Evolutionary conservation across 2,329 filamentous ascomycete species (phyloP).

Genomic region (Lecanoromycetidae sp.): DNA sequence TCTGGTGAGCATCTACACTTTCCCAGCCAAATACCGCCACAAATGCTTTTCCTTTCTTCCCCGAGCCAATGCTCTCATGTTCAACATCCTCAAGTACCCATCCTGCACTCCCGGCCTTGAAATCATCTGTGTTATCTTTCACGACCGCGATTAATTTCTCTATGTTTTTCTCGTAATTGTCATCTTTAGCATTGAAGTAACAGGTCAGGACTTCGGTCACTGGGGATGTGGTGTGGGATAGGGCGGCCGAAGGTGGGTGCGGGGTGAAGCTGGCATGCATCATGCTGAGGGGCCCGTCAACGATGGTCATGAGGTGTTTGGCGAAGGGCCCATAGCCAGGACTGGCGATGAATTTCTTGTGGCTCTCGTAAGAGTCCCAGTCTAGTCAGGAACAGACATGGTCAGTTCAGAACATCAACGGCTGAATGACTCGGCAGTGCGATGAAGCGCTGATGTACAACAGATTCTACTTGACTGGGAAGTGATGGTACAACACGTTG

Average conservation of each 20-base stretch:
- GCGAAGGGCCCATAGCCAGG: slow-evolving; percentile 19
- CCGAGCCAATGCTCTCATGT: slow-evolving; percentile 23
- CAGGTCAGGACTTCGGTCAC: slow-evolving; percentile 20
- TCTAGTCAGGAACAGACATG: slow-evolving; percentile 7
- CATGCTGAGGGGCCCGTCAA: slow-evolving; percentile 13
- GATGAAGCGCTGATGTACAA: too few relatives aligned
- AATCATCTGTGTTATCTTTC: slow-evolving; percentile 17
- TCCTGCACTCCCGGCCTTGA: slow-evolving; percentile 17
- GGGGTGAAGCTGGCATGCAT: slow-evolving; percentile 20
- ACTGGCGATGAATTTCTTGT: slow-evolving; percentile 20
- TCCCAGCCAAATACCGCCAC: slow-evolving; percentile 29
- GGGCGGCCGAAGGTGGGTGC: slow-evolving; percentile 19
- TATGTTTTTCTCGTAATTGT: slow-evolving; percentile 16
- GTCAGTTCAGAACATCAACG: too few relatives aligned
- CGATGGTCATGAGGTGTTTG: slow-evolving; percentile 17
- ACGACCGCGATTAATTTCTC: slow-evolving; percentile 16
- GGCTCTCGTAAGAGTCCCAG: slow-evolving; percentile 22
- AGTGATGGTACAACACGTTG: too few relatives aligned
- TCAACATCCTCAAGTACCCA: slow-evolving; percentile 22
- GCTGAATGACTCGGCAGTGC: too few relatives aligned
- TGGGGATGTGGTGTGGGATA: slow-evolving; percentile 15
- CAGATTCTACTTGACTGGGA: too few relatives aligned
- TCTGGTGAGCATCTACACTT: slow-evolving; percentile 28
- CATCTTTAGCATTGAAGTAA: slow-evolving; percentile 20
- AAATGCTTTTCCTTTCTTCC: slow-evolving; percentile 21